These are phyloP conservation scores for Aspergillus uvarum DNA, from an alignment of 2,329 filamentous ascomycete species.

Conservation along the genomic window DNA sequence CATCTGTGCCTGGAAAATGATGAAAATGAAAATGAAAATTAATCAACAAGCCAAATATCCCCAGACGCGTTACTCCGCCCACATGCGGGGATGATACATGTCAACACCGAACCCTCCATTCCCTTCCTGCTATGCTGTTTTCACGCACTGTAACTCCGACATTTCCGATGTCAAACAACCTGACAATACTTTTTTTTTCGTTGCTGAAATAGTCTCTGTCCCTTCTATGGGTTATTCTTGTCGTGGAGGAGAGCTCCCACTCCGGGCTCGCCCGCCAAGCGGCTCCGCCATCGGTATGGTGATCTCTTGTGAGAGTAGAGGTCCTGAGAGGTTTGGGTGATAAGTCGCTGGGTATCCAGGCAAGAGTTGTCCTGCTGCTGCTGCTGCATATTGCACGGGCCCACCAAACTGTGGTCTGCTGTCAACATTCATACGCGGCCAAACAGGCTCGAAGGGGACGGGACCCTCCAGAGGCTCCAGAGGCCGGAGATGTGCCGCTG, in stretches of 20 bases:
- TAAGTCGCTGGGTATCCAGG: slow-evolving; percentile 21
- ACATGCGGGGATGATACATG: background rate
- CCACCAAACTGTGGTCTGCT: slow-evolving; percentile 28
- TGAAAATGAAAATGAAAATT: background rate
- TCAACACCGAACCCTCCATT: background rate
- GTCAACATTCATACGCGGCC: slow-evolving; percentile 32
- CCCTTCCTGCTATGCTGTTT: background rate
- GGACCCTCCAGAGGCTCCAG: slow-evolving; percentile 25
- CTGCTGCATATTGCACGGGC: slow-evolving; percentile 12
- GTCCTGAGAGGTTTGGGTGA: slow-evolving; percentile 31
- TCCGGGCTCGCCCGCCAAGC: slow-evolving; percentile 26
- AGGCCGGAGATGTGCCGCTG: slow-evolving; percentile 9
- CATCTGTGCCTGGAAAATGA: background rate
- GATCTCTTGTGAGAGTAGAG: slow-evolving; percentile 27
- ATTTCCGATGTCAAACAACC: background rate
- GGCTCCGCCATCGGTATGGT: slow-evolving; percentile 19
- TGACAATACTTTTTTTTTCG: background rate
- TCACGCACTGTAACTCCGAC: background rate
- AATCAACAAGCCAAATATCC: slow-evolving; percentile 1
- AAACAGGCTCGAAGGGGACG: slow-evolving; percentile 15
- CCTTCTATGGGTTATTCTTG: slow-evolving; percentile 26
- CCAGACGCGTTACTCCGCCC: background rate
- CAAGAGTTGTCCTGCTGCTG: slow-evolving; percentile 11
- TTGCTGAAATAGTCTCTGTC: slow-evolving; percentile 15
- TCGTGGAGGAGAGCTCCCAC: slow-evolving; percentile 34